Conservation (phyloP, 805 yeast species). For the Candida incommunis region DNA sequence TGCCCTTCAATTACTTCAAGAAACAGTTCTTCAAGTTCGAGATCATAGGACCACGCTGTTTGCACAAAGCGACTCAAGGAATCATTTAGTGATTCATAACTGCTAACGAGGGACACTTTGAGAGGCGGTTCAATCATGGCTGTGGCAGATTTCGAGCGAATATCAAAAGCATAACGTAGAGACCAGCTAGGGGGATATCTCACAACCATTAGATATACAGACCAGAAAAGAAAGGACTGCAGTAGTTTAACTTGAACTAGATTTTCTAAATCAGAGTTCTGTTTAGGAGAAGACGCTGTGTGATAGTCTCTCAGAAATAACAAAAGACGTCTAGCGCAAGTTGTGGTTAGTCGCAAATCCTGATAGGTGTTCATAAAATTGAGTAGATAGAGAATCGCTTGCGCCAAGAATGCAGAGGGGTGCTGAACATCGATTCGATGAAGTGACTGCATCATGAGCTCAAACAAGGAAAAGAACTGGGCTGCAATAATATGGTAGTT, state of each 20-base stretch:
- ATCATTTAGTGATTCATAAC: conserved; percentile 17
- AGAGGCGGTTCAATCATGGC: not conserved
- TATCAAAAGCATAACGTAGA: conserved; percentile 19
- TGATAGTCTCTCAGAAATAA: conserved; percentile 38
- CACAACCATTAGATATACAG: conserved; percentile 28
- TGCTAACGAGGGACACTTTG: not conserved
- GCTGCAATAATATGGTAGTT: conserved; percentile 27
- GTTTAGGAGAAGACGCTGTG: not conserved
- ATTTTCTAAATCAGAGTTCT: conserved; percentile 24
- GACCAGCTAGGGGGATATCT: conserved; percentile 17
- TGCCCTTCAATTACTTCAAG: conserved; percentile 24
- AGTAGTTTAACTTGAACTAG: conserved; percentile 51
- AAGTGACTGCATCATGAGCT: conserved; percentile 45
- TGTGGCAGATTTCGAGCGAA: conserved; percentile 5
- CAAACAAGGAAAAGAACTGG: conserved; percentile 52
- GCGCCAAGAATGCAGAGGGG: conserved; percentile 68
- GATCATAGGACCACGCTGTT: conserved; percentile 51
- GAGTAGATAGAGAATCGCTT: conserved; percentile 47
- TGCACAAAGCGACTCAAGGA: conserved; percentile 29
- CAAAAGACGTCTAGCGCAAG: conserved; percentile 49
- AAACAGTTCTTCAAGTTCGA: conserved; percentile 28
- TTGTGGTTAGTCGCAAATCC: conserved; percentile 22
- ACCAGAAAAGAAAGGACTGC: conserved; percentile 44
- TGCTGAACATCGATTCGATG: conserved; percentile 50
- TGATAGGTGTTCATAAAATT: conserved; percentile 34